Evolutionary conservation across 2,329 filamentous ascomycete genomes (phyloP), one percentile per base, ranked within the genome.

Genomic region (Beauveria sp.): DNA sequence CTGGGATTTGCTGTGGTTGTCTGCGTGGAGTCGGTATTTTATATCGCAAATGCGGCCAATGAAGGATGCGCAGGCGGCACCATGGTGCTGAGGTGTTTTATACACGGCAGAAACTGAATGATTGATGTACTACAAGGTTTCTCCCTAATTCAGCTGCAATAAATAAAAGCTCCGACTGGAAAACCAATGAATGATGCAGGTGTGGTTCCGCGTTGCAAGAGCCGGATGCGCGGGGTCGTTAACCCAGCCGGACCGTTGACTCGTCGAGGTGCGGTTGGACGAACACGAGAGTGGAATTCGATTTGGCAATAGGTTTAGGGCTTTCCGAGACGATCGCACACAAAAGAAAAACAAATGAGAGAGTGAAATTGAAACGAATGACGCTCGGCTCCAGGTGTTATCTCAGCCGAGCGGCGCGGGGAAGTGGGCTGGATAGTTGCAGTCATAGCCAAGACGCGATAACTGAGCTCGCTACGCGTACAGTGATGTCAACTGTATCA

Each of bases 371-470:
- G 16, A 50, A 42, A 50, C 20, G 38, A 52, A 52, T 52, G 22
- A 59, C 46, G 46, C 30, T 52, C 45, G 22, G 57, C 38, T 38
- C 24, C 30, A 9, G n/a, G 30, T 52, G 57, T 59, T 59, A 59
- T 59, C 57, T 20, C 34, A 24, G 24, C 46, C 46, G 46, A 24
- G 26, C 8, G 20, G 47, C 57, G 57, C 47, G 57, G 57, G 57
- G 57, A 53, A 59, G 57, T 59, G 57, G 57, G 57, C 26, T 59
- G 26, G 56, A 5, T n/a, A 45, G 49, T 14, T 34, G 38, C 43
- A 10, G 46, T 59, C 38, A 59, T 24, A 22, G 56, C 56, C 38
- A 26, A 43, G 46, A 58, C 45, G 55, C 55, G 55, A 58, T 58
- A 26, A 22, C 49, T 26, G 20, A 22, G 30, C 22, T 18, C 18